phyloP scores from a whole-genome alignment of 1,139 yeast genomes.

The Taiozyma sp. region DNA sequence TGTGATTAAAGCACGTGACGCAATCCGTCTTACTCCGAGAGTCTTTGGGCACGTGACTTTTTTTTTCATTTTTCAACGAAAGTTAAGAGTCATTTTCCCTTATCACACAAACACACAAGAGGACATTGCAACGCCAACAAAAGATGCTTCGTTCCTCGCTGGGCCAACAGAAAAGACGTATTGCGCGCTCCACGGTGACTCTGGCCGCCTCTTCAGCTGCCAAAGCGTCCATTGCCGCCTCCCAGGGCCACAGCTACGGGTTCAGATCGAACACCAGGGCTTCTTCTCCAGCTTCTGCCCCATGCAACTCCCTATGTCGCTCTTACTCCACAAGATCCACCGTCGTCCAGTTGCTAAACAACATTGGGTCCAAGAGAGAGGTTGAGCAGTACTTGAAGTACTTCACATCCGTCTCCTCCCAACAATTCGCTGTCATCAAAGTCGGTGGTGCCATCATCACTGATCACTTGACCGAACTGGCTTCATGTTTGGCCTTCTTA shows the following conservation, averaged over 20 bases:
- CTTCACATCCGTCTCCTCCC: conserved; percentile 92
- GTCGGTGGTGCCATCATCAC: conserved; percentile 99
- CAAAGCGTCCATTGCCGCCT: conserved; percentile 4
- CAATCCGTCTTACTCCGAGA: too few species aligned
- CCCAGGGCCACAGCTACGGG: conserved; percentile 7
- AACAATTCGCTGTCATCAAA: conserved; percentile 96
- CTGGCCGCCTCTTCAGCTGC: conserved; percentile 10
- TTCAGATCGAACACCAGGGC: conserved; percentile 5
- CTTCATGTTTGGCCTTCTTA: conserved; percentile 90
- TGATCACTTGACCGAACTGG: conserved; percentile 86
- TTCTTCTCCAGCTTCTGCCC: neutral
- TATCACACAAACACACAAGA: too few species aligned
- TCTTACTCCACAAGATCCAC: conserved; percentile 69
- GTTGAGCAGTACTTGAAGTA: conserved; percentile 96
- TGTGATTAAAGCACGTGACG: too few species aligned
- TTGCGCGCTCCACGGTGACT: conserved; percentile 18
- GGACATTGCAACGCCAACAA: neutral
- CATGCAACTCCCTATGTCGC: conserved; percentile 15
- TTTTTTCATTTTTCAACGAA: neutral
- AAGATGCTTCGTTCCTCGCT: conserved; percentile 24
- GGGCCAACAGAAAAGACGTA: conserved; percentile 21
- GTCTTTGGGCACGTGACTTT: too few species aligned
- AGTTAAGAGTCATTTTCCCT: neutral
- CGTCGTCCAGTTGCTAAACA: conserved; percentile 88
- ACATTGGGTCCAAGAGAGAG: conserved; percentile 95